Conservation (phyloP, 2,329 filamentous ascomycete species). For the Penicillium psychrosexuale region DNA sequence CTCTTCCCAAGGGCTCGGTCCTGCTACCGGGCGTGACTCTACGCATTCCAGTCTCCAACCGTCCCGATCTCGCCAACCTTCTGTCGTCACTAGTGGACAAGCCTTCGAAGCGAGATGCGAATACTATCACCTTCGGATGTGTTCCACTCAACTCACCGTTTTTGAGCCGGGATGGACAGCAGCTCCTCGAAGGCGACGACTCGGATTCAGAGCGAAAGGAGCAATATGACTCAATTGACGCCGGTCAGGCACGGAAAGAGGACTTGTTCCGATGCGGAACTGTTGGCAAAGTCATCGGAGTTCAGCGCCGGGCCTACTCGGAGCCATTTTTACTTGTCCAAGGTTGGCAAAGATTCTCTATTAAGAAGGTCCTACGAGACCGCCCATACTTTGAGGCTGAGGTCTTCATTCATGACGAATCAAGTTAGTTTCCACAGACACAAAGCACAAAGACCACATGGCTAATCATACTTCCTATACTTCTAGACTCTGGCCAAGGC, state of each 20-base stretch:
- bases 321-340: conserved; percentile 85
- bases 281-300: conserved; percentile 71
- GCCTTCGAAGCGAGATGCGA: conserved; percentile 60
- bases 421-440: conserved; percentile 48
- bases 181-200: conserved; percentile 65
- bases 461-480: conserved; percentile 6
- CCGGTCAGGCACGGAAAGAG: conserved; percentile 59
- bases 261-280: conserved; percentile 84
- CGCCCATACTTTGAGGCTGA: conserved; percentile 83
- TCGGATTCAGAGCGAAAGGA: conserved; percentile 46
- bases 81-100: conserved; percentile 81
- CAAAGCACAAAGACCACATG: background rate
- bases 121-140: conserved; percentile 76
- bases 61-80: conserved; percentile 83
- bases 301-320: conserved; percentile 69
- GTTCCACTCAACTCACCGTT: conserved; percentile 77
- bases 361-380: conserved; percentile 73
- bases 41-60: conserved; percentile 76
- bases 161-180: conserved; percentile 70
- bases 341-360: conserved; percentile 70
- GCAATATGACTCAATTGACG: conserved; percentile 53
- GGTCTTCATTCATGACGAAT: conserved; percentile 68
- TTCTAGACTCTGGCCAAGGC: conserved; percentile 42
- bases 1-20: conserved; percentile 74
- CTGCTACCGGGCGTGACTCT: conserved; percentile 82